Base-by-base conservation (phyloP, 2,329 filamentous ascomycete species). In the Verticillium albo-atrum region DNA sequence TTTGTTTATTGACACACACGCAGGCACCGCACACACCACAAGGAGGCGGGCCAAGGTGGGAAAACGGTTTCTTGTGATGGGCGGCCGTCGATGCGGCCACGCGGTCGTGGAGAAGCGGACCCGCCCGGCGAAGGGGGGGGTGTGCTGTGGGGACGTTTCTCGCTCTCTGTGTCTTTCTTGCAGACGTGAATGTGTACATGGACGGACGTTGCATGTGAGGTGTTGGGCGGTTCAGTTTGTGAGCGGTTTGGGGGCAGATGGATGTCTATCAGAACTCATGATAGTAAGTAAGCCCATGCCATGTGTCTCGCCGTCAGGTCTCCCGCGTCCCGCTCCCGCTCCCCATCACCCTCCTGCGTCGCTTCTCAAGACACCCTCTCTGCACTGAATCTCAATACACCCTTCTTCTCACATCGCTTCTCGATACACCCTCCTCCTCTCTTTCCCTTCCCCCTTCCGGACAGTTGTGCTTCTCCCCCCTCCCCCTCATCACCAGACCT, bases 71-170 rank as follows among this genome's bases (percentile, higher is more conserved):
- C 30, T 27, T 55, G 54, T 55, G 54, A 37, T 37, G 54, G 20
- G 54, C 34, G 54, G 54, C 54, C 54, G 4, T 37, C 54, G 32
- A 55, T 55, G 54, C 54, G 54, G 34, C 54, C 54, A 55, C 54
- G 54, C 54, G 54, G 54, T 30, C 42, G 42, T 47, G 42, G 42
- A 47, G 42, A 47, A 23, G 20, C 42, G 42, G 42, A 47, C 42
- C 42, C 42, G 26, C 25, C 51, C 51, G 51, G 14, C 25, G 51
- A 9, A 28, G 51, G n/a, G n/a, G n/a, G n/a, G n/a, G n/a, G n/a
- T n/a, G 27, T 53, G 27, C 28, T 53, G 51, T 26, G 20, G 42
- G 42, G n/a, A 23, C 42, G 14, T 9, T 37, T 37, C 15, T 23
- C 20, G 7, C 42, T 23, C 20, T 23, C 10, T 4, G 30, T 14